Evolutionary conservation across 371 early-diverging fungal genomes (phyloP).

Genomic region (Syncephalastrum racemosum): DNA sequence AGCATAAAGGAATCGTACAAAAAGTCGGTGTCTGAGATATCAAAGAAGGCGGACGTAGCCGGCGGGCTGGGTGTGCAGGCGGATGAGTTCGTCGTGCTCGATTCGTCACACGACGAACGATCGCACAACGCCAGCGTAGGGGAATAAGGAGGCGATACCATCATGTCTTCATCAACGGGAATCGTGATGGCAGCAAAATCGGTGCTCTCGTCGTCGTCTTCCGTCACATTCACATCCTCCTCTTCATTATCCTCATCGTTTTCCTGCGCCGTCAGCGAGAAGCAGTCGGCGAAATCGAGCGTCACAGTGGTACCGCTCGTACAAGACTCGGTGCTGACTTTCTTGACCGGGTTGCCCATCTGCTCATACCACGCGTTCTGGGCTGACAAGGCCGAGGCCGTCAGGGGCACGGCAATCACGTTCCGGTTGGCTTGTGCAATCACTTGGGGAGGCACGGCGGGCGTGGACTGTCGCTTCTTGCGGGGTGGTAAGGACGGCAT

Average conservation of each 20-base stretch:
- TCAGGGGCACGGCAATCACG: slow-evolving; percentile 24
- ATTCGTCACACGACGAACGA: slow-evolving; percentile 24
- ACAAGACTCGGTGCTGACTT: slow-evolving; percentile 22
- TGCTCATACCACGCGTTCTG: slow-evolving; percentile 39
- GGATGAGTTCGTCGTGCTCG: slow-evolving; percentile 19
- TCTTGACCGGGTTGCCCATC: slow-evolving; percentile 9
- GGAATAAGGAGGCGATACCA: slow-evolving; percentile 3
- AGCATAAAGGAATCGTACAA: slow-evolving; percentile 40
- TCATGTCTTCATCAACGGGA: neutral
- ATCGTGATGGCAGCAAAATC: too few species aligned
- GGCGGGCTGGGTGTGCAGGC: slow-evolving; percentile 38
- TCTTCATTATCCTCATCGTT: slow-evolving; percentile 15
- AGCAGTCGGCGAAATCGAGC: slow-evolving; percentile 42
- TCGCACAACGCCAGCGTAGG: slow-evolving; percentile 11
- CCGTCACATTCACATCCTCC: neutral
- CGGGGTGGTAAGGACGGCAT: slow-evolving; percentile 47
- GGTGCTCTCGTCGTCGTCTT: too few species aligned
- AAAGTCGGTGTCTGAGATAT: slow-evolving; percentile 13
- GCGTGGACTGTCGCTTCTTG: slow-evolving; percentile 25
- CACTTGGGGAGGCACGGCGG: slow-evolving; percentile 25
- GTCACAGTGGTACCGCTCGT: slow-evolving; percentile 35
- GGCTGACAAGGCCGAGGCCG: slow-evolving; percentile 36
- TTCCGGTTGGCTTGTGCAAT: slow-evolving; percentile 3
- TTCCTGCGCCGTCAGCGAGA: slow-evolving; percentile 39
- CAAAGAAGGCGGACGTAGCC: slow-evolving; percentile 22